phyloP scores from a whole-genome alignment of 2,329 filamentous ascomycete genomes.

The Laburnicola sp. region DNA sequence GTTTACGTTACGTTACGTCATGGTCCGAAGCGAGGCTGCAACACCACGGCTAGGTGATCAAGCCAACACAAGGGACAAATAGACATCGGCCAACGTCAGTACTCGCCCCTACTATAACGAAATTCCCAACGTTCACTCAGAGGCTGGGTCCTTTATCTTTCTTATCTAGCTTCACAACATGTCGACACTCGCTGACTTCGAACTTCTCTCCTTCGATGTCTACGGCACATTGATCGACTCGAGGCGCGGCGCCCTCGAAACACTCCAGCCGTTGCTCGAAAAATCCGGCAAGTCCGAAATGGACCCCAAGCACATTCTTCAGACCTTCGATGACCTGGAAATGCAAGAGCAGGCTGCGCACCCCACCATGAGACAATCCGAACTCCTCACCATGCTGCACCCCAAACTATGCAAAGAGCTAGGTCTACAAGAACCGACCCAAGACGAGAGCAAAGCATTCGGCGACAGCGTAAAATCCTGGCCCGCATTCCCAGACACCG shows the following conservation, averaged over 20 bases:
- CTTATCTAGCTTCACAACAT: conserved; percentile 16
- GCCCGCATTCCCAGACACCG: conserved; percentile 61
- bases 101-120: too few relatives aligned
- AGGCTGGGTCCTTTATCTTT: too few relatives aligned
- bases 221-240: conserved; percentile 81
- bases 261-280: conserved; percentile 57
- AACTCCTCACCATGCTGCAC: conserved; percentile 59
- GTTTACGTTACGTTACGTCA: conserved; percentile 20
- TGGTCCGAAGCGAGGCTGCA: conserved; percentile 1
- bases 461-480: conserved; percentile 58
- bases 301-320: conserved; percentile 35
- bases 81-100: too few relatives aligned
- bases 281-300: conserved; percentile 26
- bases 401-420: conserved; percentile 53
- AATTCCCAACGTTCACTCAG: too few relatives aligned
- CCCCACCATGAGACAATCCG: conserved; percentile 62
- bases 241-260: conserved; percentile 65
- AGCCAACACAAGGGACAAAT: not conserved
- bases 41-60: not conserved
- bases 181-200: conserved; percentile 48
- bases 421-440: conserved; percentile 42
- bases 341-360: conserved; percentile 55
- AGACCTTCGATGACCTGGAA: conserved; percentile 54
- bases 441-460: conserved; percentile 53
- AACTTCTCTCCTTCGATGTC: conserved; percentile 72